Base-by-base conservation (phyloP, 371 early-diverging fungal species). In the Mucor saturninus region DNA sequence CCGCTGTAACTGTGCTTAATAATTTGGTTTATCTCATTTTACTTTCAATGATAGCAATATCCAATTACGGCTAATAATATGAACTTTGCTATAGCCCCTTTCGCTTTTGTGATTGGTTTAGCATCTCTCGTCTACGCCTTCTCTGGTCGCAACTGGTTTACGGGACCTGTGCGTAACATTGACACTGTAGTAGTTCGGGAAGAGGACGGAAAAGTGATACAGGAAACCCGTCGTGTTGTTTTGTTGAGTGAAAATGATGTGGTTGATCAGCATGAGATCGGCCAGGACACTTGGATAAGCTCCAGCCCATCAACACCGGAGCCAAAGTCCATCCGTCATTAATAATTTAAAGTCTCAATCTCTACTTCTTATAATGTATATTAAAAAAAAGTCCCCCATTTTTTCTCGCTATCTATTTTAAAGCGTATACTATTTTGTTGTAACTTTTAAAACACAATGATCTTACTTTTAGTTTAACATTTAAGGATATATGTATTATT, bases 61-160 rank as follows among this genome's bases (percentile, higher is more conserved):
- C 91, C 91, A 14, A 14, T 91, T 45, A 81, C 76, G 2, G 66
- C 81, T 5, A 43, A 51, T 31, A 88, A 82, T 63, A 83, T 88
- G 82, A 88, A 88, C 63, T 88, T 80, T 53, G 84, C 87, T 9
- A 54, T 80, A 11, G 70, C 74, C 30, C 73, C 74, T 13, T 69
- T 81, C 6, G 72, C 52, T 7, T 64, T 71, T 30, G 31, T 84
- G 46, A 65, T 82, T 68, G 40, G 77, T 38, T 62, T 76, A 58
- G 76, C 73, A 62, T 64, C 77, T 65, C 57, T 77, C 52, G 67
- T 83, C 68, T 85, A 77, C 70, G 61, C 66, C 52, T 40, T 85
- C 28, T 72, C 71, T 40, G 86, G 85, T 21, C 80, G 83, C 11
- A 71, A 80, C 53, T 84, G 86, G 83, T 88, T 86, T 74, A 84